Evolutionary conservation across 1,139 yeast genomes (phyloP), one percentile per base, ranked within the genome.

Genomic region (Trichomonascaceae sp.): DNA sequence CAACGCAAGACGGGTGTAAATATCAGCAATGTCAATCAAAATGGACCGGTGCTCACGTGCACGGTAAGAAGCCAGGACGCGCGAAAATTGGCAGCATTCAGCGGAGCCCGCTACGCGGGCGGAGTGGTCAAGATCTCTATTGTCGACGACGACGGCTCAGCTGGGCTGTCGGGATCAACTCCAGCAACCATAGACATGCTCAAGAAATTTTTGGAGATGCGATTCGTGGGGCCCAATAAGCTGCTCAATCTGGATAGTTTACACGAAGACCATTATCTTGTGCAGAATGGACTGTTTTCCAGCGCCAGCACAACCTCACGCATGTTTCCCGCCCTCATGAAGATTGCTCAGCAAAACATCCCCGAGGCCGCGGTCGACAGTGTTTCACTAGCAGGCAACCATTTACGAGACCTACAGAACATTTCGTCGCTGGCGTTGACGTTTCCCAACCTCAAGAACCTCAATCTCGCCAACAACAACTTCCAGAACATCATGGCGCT

Each of bases 241-340:
- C 59, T 89, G 65, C 64, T 89, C 37, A 81, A 87, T 50, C 62
- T 89, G 36, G 66, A 77, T n/a, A 63, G 63, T 35, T 72, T 85
- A 48, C 69, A 71, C 39, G 68, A 67, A 34, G 97, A 89, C 51
- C 76, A 71, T 18, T 65, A 58, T 13, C 62, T 89, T 31, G 59
- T 59, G 14, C 60, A 69, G 13, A 69, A 69, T 42, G 94, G 95
- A 0, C 63, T 84, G 37, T 74, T 85, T 45, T 67, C 72, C 16
- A 62, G 71, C 13, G 61, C 74, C 1, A 54, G 66, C 3, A 66
- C 73, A 5, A 68, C 75, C 32, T 69, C 92, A 13, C 87, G 87
- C 54, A 76, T 87, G 68, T 85, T 89, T 56, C 81, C 87, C 3
- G 98, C 98, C 1, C 61, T 89, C 44, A 75, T 89, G 84, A 84